A percentile compares a stretch with the other conserved stretches of the same genome.
Evolutionary conservation across 2,329 filamentous ascomycete genomes (phyloP).

Genomic region (Akanthomyces uredinophilus): DNA sequence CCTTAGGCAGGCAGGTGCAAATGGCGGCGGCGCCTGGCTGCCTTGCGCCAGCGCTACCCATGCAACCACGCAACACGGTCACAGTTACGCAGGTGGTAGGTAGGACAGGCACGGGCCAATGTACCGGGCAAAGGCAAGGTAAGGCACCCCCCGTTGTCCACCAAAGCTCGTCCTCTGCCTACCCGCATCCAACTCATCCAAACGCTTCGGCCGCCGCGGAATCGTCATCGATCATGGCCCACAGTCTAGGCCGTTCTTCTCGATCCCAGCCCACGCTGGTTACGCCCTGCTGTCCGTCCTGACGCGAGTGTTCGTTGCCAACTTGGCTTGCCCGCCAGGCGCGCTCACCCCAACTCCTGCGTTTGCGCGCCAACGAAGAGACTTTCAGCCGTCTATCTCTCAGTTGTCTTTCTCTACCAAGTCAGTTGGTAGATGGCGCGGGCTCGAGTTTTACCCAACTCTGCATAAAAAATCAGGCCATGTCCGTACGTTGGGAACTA

Average conservation of each 20-base stretch:
- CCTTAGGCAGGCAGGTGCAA: neutral
- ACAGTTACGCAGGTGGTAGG: too few relatives aligned
- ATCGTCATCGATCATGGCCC: slow-evolving; percentile 1
- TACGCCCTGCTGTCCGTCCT: neutral
- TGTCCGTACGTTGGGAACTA: neutral
- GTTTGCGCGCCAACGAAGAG: neutral
- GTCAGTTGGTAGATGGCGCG: neutral
- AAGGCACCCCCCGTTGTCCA: too few relatives aligned
- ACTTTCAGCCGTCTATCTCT: neutral
- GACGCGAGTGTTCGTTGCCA: neutral
- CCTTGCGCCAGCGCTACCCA: neutral
- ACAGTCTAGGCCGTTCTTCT: neutral
- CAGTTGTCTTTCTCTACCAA: neutral
- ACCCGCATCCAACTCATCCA: neutral
- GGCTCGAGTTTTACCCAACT: neutral
- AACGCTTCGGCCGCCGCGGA: neutral
- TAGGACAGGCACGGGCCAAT: too few relatives aligned
- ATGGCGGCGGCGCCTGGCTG: neutral
- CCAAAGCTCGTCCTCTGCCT: too few relatives aligned
- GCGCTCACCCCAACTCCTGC: neutral
- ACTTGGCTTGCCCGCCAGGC: neutral
- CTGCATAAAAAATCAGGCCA: neutral
- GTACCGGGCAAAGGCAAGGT: too few relatives aligned
- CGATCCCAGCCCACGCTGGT: neutral
- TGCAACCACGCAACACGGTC: neutral